Base-by-base conservation (phyloP, 495 filamentous ascomycete species). In the Aspergillus conjunctus region DNA sequence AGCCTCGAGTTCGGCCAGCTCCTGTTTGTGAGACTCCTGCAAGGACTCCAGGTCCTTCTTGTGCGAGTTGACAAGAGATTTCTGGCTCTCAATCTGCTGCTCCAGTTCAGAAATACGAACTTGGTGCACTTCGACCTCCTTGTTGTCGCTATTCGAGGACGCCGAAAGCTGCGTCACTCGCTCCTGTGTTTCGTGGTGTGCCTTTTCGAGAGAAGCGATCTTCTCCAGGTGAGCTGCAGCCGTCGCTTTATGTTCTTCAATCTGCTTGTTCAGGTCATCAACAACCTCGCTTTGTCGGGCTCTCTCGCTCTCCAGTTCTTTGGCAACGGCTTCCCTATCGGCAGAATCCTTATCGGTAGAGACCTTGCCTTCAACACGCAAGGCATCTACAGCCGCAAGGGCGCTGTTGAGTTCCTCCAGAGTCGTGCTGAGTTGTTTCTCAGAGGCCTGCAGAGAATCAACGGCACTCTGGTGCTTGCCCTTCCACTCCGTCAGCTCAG, bases 201-300 rank as follows among this genome's bases (percentile, higher is more conserved):
- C 79, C 51, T 83, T 73, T 69, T 93, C 89, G 15, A 92, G 76
- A 60, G 83, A 79, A 15, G 82, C 73, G 63, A 93, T 86, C 58
- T 83, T 87, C 34, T 79, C 72, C 33, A 84, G 71, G 64, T 89
- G 88, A 59, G 73, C 74, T 44, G 83, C 81, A 65, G 92, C 85
- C 26, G 87, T 84, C 15, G 81, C 71, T 75, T 89, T 92, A 72
- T 95, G 90, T 59, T 89, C 85, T 31, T 91, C 87, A 58, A 98
- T 88, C 64, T 93, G 85, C 56, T 76, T 79, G 61, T 89, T 88
- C 44, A 99, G 74, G 32, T 79, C 76, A 32, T 82, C 78, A 32
- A 96, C 81, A 39, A 87, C 69, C 37, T 88, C 82, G 56, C 88
- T 77, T 61, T 96, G 89, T 65, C 81, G 81, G 12, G 56, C 67